Evolutionary conservation across 2,329 filamentous ascomycete species (phyloP).

Genomic region (Verticillium isaacii): DNA sequence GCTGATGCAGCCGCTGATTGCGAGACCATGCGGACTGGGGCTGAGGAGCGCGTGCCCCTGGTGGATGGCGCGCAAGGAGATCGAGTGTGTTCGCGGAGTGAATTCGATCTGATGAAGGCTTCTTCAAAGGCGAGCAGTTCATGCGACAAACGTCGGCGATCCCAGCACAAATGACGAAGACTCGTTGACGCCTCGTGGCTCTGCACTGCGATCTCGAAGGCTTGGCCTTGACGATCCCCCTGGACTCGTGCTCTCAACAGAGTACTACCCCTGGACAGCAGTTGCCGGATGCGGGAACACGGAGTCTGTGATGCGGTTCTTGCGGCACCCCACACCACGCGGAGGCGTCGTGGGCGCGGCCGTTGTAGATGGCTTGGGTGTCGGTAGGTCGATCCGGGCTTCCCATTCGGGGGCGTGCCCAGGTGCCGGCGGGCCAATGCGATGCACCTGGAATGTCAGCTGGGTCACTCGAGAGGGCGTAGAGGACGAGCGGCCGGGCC

Average conservation of each 20-base stretch:
- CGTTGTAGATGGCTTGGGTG: background rate
- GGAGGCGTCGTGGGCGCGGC: background rate
- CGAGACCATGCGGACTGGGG: background rate
- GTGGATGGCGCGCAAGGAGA: background rate
- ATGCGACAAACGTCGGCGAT: background rate
- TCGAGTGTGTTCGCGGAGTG: background rate
- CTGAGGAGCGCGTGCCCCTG: background rate
- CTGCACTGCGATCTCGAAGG: background rate
- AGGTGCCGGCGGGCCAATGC: background rate
- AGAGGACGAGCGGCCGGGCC: background rate
- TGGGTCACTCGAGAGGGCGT: background rate
- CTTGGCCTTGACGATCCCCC: background rate
- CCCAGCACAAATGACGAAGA: background rate
- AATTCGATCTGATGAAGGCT: background rate
- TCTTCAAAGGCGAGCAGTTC: background rate
- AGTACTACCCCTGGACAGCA: background rate
- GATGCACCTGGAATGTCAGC: background rate
- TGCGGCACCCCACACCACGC: background rate
- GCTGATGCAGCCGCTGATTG: background rate
- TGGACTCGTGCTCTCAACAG: background rate
- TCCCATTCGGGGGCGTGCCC: background rate
- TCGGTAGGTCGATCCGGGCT: conserved; percentile 1
- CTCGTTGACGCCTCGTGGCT: background rate
- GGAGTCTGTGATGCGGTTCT: background rate
- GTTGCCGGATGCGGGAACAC: conserved; percentile 1